Evolutionary conservation across 2,329 filamentous ascomycete species (phyloP), one percentile per base, ranked within the genome.

Genomic region (Alternaria ethzedia): DNA sequence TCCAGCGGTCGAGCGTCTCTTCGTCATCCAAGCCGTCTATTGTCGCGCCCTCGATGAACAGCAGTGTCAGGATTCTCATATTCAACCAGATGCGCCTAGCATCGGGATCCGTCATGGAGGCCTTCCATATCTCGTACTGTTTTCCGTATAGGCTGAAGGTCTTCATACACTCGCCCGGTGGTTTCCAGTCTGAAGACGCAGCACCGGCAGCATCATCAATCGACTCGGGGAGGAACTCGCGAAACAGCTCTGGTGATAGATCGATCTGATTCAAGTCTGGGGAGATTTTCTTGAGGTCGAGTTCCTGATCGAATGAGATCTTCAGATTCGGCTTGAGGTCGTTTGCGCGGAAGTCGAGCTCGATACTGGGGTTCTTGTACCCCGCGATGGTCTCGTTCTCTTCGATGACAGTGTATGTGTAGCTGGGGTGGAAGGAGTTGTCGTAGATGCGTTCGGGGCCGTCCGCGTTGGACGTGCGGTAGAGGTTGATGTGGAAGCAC

Each of bases 31-130:
- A 83, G 15, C 87, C 87, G 49, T 97, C 89, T 41, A 88, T 88
- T 5, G 89, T 91, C n/a, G 94, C 96, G 26, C 93, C 96, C 79
- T 99, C 96, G 65, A 99, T 97, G 78, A 94, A 96, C 63, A 98
- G 85, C 15, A 93, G 89, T 6, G 94, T 88, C 36, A 97, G 84
- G 59, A 97, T 88, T 81, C 97, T 94, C 68, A 96, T 87, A 56
- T 94, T 92, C 65, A 88, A 88, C 73, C 97, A 84, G 43, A 97
- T 83, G 72, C 90, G 86, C 74, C 88, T 87, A 45, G 96, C 88
- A 15, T 85, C 85, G 0, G 87, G 83, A 75, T 97, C 90, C 3
- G 86, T 85, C 56, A 99, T 84, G 55, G 84, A 91, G 9, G 92
- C 91, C 70, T 88, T 89, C 93, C 94, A 97, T 58, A 98, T 87